Percentiles rank a stretch among this genome's conserved stretches.
phyloP scores from a whole-genome alignment of 164 flowering plant genomes.

The Magnolia sinica region DNA sequence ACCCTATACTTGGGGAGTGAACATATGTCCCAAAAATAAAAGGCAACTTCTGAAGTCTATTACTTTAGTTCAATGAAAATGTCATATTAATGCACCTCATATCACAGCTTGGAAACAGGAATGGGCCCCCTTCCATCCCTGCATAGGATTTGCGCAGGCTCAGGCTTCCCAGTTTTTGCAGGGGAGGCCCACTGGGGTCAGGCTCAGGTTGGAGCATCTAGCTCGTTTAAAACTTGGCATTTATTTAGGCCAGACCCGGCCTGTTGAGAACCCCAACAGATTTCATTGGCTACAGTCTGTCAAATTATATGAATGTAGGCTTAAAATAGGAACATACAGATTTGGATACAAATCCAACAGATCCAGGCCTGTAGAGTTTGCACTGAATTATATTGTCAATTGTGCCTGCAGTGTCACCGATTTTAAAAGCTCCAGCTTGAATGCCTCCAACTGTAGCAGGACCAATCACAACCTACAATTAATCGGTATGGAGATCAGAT shows the following conservation, averaged over 20 bases:
- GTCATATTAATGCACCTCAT: too few species aligned
- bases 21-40: too few species aligned
- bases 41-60: neutral
- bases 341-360: constrained; percentile 98
- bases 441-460: constrained; percentile 98
- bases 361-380: constrained; percentile 99
- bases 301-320: neutral
- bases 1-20: too few species aligned
- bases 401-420: constrained; percentile 96
- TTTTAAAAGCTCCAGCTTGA: constrained; percentile 94
- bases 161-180: neutral
- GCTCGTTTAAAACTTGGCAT: neutral
- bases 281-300: neutral
- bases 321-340: constrained; percentile 54
- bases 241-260: neutral
- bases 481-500: constrained; percentile 1
- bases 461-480: constrained; percentile 85
- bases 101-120: too few species aligned
- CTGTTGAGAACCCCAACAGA: neutral
- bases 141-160: too few species aligned
- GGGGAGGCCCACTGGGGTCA: neutral
- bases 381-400: constrained; percentile 88
- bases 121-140: too few species aligned
- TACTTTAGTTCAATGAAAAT: neutral
- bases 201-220: neutral